Conservation (phyloP, 208 protist genomes). For the Trypanosomatidae sp. region DNA sequence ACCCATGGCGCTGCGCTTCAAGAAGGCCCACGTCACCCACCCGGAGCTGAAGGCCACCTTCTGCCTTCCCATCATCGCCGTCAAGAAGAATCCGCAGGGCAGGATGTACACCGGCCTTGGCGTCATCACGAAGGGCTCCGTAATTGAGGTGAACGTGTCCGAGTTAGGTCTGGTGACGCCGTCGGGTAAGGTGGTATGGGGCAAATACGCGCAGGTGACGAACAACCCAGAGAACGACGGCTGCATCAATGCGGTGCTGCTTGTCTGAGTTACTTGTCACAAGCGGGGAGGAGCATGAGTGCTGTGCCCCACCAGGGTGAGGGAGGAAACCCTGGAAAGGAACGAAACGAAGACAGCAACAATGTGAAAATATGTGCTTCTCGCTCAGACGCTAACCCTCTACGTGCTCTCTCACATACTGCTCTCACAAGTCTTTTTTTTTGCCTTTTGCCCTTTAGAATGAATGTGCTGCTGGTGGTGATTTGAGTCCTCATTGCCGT, state of each 20-base stretch:
- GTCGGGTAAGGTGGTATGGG: conserved; percentile 98
- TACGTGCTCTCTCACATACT: neutral
- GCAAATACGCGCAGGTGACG: conserved; percentile 99
- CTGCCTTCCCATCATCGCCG: conserved; percentile 98
- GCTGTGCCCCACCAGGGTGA: neutral
- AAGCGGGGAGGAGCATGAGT: neutral
- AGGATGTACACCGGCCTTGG: conserved; percentile 99
- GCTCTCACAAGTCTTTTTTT: neutral
- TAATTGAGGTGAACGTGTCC: conserved; percentile 99
- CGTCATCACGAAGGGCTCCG: conserved; percentile 99
- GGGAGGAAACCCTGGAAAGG: neutral
- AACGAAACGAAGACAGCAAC: neutral
- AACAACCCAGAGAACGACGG: conserved; percentile 99
- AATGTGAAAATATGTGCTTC: neutral
- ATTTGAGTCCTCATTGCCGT: neutral
- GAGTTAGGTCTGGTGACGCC: conserved; percentile 99
- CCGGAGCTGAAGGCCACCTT: conserved; percentile 99
- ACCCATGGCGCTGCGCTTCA: conserved; percentile 98
- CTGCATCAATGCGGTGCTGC: conserved; percentile 99
- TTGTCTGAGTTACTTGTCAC: conserved; percentile 92
- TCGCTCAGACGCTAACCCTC: neutral
- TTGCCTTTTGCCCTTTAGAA: neutral
- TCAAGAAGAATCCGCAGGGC: conserved; percentile 99
- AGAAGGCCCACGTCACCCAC: conserved; percentile 99
- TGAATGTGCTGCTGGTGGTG: neutral